phyloP scores from a whole-genome alignment of 2,329 filamentous ascomycete genomes.

The Fusarium clavum region DNA sequence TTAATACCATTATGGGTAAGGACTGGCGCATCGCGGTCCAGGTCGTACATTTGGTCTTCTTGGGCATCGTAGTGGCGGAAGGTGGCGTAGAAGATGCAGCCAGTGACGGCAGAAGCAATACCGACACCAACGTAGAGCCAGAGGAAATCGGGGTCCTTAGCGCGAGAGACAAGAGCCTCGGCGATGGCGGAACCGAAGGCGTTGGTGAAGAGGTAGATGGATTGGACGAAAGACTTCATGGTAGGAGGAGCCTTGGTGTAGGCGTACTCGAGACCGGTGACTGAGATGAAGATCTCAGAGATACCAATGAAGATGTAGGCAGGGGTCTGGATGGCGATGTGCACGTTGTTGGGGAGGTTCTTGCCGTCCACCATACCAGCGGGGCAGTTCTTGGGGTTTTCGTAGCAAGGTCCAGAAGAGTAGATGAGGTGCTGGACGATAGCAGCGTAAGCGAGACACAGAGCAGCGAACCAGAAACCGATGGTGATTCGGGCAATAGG shows the following conservation, averaged over 20 bases:
- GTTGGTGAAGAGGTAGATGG: constrained; percentile 69
- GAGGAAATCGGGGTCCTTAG: constrained; percentile 72
- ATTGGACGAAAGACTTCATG: constrained; percentile 73
- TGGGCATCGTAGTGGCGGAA: constrained; percentile 55
- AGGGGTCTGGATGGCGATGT: constrained; percentile 66
- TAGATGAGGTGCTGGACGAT: constrained; percentile 73
- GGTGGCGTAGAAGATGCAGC: constrained; percentile 63
- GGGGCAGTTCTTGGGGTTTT: constrained; percentile 55
- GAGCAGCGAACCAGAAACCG: constrained; percentile 67
- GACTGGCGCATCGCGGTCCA: constrained; percentile 52
- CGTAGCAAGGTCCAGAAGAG: constrained; percentile 62
- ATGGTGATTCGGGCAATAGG: constrained; percentile 74
- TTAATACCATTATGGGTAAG: constrained; percentile 26
- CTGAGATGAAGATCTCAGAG: constrained; percentile 72
- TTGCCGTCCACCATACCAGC: constrained; percentile 48
- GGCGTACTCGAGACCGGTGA: constrained; percentile 78
- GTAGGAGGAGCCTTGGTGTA: constrained; percentile 78
- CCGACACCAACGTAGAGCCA: constrained; percentile 75
- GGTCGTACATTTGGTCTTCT: constrained; percentile 55
- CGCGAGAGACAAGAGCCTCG: constrained; percentile 68
- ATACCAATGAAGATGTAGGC: constrained; percentile 69
- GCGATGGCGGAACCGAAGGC: constrained; percentile 70
- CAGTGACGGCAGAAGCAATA: constrained; percentile 59
- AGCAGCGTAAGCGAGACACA: constrained; percentile 69
- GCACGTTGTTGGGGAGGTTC: constrained; percentile 58